Evolutionary conservation across 2,329 filamentous ascomycete genomes (phyloP), one percentile per base, ranked within the genome.

Genomic region (Penicillium sp.): DNA sequence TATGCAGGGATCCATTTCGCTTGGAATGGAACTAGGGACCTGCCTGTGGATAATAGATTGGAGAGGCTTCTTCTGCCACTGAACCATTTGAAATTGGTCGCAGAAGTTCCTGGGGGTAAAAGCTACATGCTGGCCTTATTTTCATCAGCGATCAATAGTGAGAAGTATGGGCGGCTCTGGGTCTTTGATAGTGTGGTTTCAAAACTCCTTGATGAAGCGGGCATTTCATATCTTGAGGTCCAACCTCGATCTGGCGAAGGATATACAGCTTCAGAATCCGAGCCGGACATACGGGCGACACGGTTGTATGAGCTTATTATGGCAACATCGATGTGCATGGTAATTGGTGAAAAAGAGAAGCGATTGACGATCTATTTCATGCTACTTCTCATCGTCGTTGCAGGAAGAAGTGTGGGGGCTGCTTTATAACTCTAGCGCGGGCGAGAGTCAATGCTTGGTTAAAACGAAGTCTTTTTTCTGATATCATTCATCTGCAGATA

Each of bases 241-340:
- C 18, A 3, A 18, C 12, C 9, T n/a, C 17, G 15, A 24, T 7
- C 9, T 37, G 3, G 1, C 3, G 26, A 47, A 13, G 20, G 18
- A 40, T 4, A 7, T 4, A 15, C 7, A 27, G 37, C 7, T 13
- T 18, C 23, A 17, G n/a, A 21, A 12, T 13, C 8, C 7, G 34
- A 30, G 21, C 10, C 21, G 4, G 37, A 50, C 27, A 26, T 44
- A 13, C 13, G 37, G 18, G 7, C 23, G 18, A 54, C 34, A 13
- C 41, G 48, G 9, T 8, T 58, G 2, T 50, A 56, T 30, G 48
- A 58, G 3, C 6, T 54, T 30, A 39, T 60, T 8, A 44, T 58
- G 33, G 46, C 52, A 8, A 60, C 57, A 3, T 44, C 57, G 9
- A 50, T 56, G 47, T 60, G 57, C 36, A 60, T 60, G 57, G 27